Conservation (phyloP, 441 rosid species). For the Erodium texanum region DNA sequence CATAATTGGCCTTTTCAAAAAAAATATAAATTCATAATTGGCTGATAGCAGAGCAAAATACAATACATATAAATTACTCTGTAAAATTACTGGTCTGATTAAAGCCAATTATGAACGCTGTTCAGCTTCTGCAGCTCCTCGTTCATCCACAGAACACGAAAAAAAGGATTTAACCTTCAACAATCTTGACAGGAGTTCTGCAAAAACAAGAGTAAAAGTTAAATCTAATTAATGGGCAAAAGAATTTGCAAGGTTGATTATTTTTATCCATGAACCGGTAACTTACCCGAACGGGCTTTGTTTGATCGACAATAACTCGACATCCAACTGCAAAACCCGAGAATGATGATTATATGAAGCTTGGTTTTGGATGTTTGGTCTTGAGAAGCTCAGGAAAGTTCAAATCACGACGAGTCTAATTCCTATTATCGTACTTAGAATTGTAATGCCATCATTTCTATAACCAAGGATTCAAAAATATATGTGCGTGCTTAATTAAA, state of each 20-base stretch:
- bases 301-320: conserved; percentile 80
- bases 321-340: conserved; percentile 55
- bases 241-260: background rate
- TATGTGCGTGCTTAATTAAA: background rate
- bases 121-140: too few relatives aligned
- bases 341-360: background rate
- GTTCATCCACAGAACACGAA: too few relatives aligned
- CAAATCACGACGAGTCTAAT: background rate
- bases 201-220: conserved; percentile 13
- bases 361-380: background rate
- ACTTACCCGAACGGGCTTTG: conserved; percentile 86
- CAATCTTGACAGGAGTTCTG: conserved; percentile 70
- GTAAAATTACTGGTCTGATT: too few relatives aligned
- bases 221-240: background rate
- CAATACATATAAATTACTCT: too few relatives aligned
- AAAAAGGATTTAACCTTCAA: conserved; percentile 45
- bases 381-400: background rate
- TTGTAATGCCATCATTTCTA: background rate
- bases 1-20: too few relatives aligned
- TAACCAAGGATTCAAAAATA: background rate
- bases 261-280: background rate
- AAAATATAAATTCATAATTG: too few relatives aligned
- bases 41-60: too few relatives aligned
- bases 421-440: background rate
- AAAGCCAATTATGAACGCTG: too few relatives aligned